Base-by-base conservation (phyloP, 176 grass and related monocot species). In the Lolium perenne region DNA sequence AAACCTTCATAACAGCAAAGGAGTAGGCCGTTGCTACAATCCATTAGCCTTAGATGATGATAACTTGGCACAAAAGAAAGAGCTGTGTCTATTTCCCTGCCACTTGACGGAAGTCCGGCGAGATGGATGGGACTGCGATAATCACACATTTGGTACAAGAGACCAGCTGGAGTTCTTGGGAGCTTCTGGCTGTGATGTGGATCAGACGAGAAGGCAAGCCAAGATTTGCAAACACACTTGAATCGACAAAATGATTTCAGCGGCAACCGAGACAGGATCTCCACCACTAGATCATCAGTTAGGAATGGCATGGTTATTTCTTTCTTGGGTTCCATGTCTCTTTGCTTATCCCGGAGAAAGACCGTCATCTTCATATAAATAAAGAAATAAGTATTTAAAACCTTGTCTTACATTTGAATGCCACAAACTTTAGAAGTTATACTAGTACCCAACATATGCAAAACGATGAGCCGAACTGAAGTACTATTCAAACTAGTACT, bases 1-100 rank as follows among this genome's bases (percentile, higher is more conserved):
- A 18, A 18, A 18, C 45, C 12, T 57, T 14, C 63, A 16, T 72
- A 78, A 2, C 11, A 47, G 41, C 55, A 88, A 2, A 91, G 86
- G 13, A 88, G 53, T 7, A 87, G 56, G 38, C 90, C 90, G 29
- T 84, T 82, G 81, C 85, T 85, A 20, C 68, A 84, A 78, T 71
- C 90, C 6, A 85, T 12, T 38, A 88, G 32, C 56, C 48, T 76
- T 11, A 72, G 75, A 43, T 25, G 20, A 8, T 77, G 20, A 43
- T 69, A 62, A 29, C 61, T 17, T 6, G 81, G 86, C 38, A 85
- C 45, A 86, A 86, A 84, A 4, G 51, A 51, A 3, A 77, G 66
- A 8, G 17, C 8, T 40, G 48, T 14, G 4, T 82, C 66, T 12
- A 47, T 59, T 72, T 46, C 13, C 1, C 35, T 50, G 50, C 14